Evolutionary conservation across 805 yeast species (phyloP), one percentile per base, ranked within the genome.

Genomic region (Wickerhamiella sorbophila): DNA sequence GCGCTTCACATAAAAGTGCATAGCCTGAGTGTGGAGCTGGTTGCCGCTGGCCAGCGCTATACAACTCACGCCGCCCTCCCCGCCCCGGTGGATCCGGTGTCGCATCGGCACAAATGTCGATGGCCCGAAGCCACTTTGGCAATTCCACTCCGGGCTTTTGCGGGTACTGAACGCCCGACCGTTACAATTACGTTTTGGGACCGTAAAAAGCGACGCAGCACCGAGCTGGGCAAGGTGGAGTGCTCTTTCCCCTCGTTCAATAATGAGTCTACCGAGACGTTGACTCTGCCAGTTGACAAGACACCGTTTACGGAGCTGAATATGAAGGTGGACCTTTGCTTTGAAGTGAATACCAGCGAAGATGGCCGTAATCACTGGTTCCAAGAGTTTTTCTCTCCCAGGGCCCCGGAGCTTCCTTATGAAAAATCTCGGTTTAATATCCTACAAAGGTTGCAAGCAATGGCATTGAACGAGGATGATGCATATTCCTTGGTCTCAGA

Each of bases 31-130:
- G 38, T 52, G 5, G 44, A 47, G 24, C 37, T 50, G 35, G 33
- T 46, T 8, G 47, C 51, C 14, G 33, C 40, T 21, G 35, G 50
- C 20, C 51, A 49, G 42, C 52, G 44, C 17, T 53, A 39, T 43
- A 36, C 42, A 4, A 45, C 54, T 9, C 45, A 31, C 20, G 26
- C 47, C 29, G 45, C 32, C 17, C 33, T 9, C 21, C 52, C 53
- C 16, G 41, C 37, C 24, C 57, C 57, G 8, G 57, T 46, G 8
- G 57, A 53, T 31, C 53, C 54, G 6, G 50, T 53, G 20, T 43
- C 49, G 24, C 48, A 43, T 29, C 47, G 57, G n/a, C 39, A 40
- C 40, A 47, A 46, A 26, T 49, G 45, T 24, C 14, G 20, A 9
- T 50, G 52, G 48, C 42, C 46, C 9, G 57, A 52, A 38, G 41